Conservation (phyloP, 2,329 filamentous ascomycete species). For the Dichotomopilus funicola region DNA sequence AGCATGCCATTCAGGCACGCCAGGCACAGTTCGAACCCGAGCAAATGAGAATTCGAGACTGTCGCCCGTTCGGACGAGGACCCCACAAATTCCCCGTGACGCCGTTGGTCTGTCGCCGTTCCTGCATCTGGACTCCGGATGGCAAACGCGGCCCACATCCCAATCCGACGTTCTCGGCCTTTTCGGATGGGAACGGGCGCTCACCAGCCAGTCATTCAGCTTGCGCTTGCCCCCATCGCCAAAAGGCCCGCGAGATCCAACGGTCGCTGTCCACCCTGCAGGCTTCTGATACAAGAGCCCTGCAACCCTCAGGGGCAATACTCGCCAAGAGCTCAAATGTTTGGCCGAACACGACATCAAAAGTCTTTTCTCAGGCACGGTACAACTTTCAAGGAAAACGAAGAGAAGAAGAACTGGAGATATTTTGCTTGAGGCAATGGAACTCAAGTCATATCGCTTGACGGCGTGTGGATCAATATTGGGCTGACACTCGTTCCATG, state of each 20-base stretch:
- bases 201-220: not conserved
- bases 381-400: not conserved
- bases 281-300: not conserved
- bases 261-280: not conserved
- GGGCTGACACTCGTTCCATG: conserved; percentile 2
- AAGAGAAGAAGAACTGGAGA: not conserved
- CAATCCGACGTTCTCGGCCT: not conserved
- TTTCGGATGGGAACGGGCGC: not conserved
- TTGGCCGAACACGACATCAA: not conserved
- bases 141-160: not conserved
- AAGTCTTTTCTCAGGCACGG: not conserved
- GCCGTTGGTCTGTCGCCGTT: conserved; percentile 1
- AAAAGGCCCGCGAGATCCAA: not conserved
- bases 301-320: not conserved
- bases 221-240: not conserved
- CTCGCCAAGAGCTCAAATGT: no score
- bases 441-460: not conserved
- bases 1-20: not conserved
- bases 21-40: not conserved
- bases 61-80: not conserved
- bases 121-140: conserved; percentile 10
- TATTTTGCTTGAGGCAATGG: not conserved
- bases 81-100: not conserved
- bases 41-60: not conserved
- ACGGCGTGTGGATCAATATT: not conserved